phyloP scores from a whole-genome alignment of 495 filamentous ascomycete species.

The Xylaria venustula region DNA sequence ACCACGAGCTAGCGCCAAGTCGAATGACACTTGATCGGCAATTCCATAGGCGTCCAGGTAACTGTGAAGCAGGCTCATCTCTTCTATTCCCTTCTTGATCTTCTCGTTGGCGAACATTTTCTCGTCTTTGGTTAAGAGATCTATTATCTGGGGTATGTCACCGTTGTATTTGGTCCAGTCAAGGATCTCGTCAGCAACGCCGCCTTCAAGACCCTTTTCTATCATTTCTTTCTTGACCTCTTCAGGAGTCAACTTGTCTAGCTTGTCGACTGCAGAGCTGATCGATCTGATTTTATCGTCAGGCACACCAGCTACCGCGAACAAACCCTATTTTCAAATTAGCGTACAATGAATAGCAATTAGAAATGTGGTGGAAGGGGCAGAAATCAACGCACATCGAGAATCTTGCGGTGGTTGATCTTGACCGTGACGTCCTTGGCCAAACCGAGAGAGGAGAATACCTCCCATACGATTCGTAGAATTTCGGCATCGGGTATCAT shows the following conservation, averaged over 20 bases:
- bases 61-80: constrained; percentile 77
- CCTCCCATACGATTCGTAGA: constrained; percentile 76
- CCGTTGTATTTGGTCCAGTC: constrained; percentile 73
- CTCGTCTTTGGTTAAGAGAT: constrained; percentile 61
- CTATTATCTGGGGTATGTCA: constrained; percentile 61
- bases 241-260: constrained; percentile 89
- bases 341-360: neutral
- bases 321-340: constrained; percentile 58
- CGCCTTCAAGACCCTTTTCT: constrained; percentile 76
- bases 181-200: constrained; percentile 81
- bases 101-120: constrained; percentile 63
- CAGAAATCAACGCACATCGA: constrained; percentile 51
- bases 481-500: constrained; percentile 98
- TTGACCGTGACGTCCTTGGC: constrained; percentile 75
- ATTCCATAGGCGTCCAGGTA: constrained; percentile 78
- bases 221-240: constrained; percentile 92
- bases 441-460: constrained; percentile 79
- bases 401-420: constrained; percentile 91
- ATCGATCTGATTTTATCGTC: constrained; percentile 81
- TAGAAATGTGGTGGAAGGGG: neutral
- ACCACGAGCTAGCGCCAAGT: constrained; percentile 78
- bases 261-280: constrained; percentile 89
- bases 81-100: constrained; percentile 73
- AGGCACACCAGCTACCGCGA: constrained; percentile 87
- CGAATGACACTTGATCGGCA: constrained; percentile 71